Percentiles rank a stretch among this genome's conserved stretches.
phyloP scores from a whole-genome alignment of 176 grass and related monocot species.

The Poa pratensis region DNA sequence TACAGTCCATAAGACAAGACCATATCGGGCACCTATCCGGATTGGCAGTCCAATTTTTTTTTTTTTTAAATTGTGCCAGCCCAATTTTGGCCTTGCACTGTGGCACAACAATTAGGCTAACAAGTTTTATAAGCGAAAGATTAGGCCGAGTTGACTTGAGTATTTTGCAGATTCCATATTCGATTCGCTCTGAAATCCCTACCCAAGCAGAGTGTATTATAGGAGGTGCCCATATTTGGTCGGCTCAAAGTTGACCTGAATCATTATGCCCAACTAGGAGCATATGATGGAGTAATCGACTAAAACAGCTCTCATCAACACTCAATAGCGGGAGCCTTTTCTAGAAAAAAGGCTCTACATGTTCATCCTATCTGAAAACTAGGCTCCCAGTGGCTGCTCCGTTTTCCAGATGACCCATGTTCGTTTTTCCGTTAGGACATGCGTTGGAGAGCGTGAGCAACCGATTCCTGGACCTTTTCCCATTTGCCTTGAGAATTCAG shows the following conservation, averaged over 20 bases:
- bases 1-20: background rate
- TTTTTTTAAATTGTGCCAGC: too few relatives aligned
- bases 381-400: background rate
- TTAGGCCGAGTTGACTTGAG: slow-evolving; percentile 2
- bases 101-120: too few relatives aligned
- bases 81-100: background rate
- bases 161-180: slow-evolving; percentile 2
- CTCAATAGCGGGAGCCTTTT: background rate
- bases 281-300: background rate
- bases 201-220: background rate
- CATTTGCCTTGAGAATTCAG: slow-evolving; percentile 8
- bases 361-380: slow-evolving; percentile 15
- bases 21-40: background rate
- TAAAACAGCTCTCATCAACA: background rate
- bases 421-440: slow-evolving; percentile 33
- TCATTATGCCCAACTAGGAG: background rate
- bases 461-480: background rate
- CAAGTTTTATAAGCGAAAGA: background rate
- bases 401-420: slow-evolving; percentile 24
- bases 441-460: slow-evolving; percentile 16
- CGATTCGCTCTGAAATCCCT: slow-evolving; percentile 3
- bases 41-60: too few relatives aligned
- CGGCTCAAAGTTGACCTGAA: slow-evolving; percentile 6
- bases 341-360: background rate
- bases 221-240: background rate